These are phyloP conservation scores for Aspergillus caelatus DNA, from an alignment of 2,329 filamentous ascomycete genomes.

Conservation along the genomic window DNA sequence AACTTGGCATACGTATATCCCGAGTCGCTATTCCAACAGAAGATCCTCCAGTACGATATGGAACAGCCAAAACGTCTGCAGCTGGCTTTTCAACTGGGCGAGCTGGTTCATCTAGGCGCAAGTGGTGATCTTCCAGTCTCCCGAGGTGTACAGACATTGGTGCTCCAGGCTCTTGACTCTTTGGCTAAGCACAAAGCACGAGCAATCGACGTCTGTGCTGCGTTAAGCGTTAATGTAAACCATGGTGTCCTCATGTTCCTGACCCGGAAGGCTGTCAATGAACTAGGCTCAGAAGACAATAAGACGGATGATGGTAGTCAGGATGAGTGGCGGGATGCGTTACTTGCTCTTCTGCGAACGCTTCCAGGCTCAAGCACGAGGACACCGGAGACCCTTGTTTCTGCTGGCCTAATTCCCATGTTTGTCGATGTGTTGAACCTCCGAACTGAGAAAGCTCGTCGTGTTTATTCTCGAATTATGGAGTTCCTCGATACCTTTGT, in stretches of 20 bases:
- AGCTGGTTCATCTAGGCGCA: conserved; percentile 81
- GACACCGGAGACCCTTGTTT: conserved; percentile 80
- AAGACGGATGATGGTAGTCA: conserved; percentile 64
- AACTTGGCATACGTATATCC: conserved; percentile 89
- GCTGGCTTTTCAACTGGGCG: conserved; percentile 86
- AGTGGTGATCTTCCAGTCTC: conserved; percentile 71
- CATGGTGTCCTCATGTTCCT: conserved; percentile 94
- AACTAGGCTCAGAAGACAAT: conserved; percentile 68
- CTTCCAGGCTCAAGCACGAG: conserved; percentile 72
- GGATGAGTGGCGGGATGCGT: conserved; percentile 86
- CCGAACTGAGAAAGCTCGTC: conserved; percentile 77
- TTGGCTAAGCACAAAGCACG: conserved; percentile 77
- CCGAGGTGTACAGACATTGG: conserved; percentile 77
- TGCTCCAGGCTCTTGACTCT: conserved; percentile 81
- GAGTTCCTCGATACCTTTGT: conserved; percentile 87
- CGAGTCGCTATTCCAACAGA: conserved; percentile 81
- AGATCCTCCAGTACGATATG: conserved; percentile 81
- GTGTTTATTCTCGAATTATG: conserved; percentile 80
- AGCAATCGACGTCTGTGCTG: conserved; percentile 78
- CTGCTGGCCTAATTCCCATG: conserved; percentile 85
- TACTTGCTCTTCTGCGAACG: conserved; percentile 85
- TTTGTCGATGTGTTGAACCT: conserved; percentile 86
- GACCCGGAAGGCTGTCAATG: conserved; percentile 84
- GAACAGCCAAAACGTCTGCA: conserved; percentile 90
- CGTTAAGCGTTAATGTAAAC: conserved; percentile 93